Conservation (phyloP, 345 rosid genomes). For the Citrus reticulata region DNA sequence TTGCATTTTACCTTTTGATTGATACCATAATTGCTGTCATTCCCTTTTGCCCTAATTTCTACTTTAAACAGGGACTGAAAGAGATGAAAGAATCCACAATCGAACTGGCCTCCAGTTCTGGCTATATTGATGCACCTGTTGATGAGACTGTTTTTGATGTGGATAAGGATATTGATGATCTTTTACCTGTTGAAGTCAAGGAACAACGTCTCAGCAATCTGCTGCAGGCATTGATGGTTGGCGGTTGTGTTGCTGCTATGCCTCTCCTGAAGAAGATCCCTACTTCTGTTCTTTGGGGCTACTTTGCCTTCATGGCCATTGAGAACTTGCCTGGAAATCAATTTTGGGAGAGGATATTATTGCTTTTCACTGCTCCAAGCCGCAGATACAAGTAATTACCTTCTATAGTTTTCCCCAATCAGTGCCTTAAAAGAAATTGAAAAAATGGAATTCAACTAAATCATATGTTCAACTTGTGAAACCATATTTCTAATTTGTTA, state of each 20-base stretch:
- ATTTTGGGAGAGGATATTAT: constrained; percentile 91
- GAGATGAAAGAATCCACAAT: constrained; percentile 87
- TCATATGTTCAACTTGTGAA: not conserved
- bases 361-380: constrained; percentile 91
- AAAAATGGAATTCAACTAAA: not conserved
- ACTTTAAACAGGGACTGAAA: constrained; percentile 62
- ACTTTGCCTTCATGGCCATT: constrained; percentile 96
- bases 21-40: not conserved
- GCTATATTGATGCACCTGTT: constrained; percentile 75
- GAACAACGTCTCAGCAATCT: constrained; percentile 94
- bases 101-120: constrained; percentile 68
- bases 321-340: constrained; percentile 98
- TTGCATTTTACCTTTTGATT: constrained; percentile 9
- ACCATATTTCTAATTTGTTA: not conserved
- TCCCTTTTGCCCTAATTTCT: constrained; percentile 12
- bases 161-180: constrained; percentile 81
- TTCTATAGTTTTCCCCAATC: not conserved
- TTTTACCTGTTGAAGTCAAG: constrained; percentile 86
- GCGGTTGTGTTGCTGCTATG: constrained; percentile 89
- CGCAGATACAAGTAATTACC: constrained; percentile 80
- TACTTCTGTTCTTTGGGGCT: constrained; percentile 96
- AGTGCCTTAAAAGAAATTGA: not conserved
- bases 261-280: constrained; percentile 91
- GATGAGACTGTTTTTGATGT: constrained; percentile 83
- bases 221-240: constrained; percentile 89